These are phyloP conservation scores for Fusarium ramigenum DNA, from an alignment of 2,329 filamentous ascomycete species.

Conservation along the genomic window DNA sequence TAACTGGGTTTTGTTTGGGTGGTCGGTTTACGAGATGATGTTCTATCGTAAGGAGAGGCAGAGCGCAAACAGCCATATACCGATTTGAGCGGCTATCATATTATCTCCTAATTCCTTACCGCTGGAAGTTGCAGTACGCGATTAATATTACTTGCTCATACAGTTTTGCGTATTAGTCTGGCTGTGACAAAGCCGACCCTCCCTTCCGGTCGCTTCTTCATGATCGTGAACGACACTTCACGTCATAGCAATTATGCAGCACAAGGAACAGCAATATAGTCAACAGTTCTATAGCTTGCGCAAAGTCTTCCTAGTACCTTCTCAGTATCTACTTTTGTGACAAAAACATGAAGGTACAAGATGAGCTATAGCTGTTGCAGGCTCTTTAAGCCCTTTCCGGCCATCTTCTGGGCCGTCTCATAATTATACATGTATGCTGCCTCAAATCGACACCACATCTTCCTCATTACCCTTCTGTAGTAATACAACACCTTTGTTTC, in stretches of 20 bases:
- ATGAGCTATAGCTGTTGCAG: not conserved
- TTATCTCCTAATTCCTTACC: not conserved
- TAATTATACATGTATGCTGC: slow-evolving; percentile 13
- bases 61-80: slow-evolving; percentile 25
- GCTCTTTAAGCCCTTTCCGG: not conserved
- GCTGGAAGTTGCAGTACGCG: not conserved
- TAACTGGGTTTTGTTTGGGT: slow-evolving; percentile 34
- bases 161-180: not conserved
- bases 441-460: not conserved
- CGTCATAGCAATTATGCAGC: not conserved
- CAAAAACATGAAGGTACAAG: not conserved
- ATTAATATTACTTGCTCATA: not conserved
- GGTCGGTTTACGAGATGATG: slow-evolving; percentile 25
- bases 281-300: not conserved
- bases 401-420: not conserved
- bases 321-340: not conserved
- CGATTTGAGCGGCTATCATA: slow-evolving; percentile 18
- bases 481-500: not conserved
- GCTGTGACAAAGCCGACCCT: not conserved
- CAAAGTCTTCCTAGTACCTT: not conserved
- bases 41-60: slow-evolving; percentile 13
- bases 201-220: not conserved
- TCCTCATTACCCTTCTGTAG: not conserved
- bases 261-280: not conserved
- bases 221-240: not conserved